A percentile compares a stretch with the other conserved stretches of the same genome.
These are phyloP conservation scores for Quercus lobata DNA, from an alignment of 331 rosid species.

Conservation along the genomic window DNA sequence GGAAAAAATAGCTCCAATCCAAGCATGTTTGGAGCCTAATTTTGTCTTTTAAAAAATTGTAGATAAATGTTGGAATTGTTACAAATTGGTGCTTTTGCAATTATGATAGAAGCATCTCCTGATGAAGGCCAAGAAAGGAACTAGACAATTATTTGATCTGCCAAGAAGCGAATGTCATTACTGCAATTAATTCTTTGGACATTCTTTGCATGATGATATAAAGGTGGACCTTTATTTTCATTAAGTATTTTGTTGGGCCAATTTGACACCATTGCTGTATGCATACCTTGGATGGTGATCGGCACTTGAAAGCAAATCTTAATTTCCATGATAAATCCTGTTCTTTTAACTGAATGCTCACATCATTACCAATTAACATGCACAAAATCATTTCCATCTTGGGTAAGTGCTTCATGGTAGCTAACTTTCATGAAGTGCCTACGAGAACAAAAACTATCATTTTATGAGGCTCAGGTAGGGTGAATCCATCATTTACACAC, in stretches of 20 bases:
- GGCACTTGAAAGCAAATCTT: slow-evolving; percentile 55
- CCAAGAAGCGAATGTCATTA: slow-evolving; percentile 12
- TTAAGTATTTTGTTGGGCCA: background rate
- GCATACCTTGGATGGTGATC: slow-evolving; percentile 47
- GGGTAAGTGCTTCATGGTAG: slow-evolving; percentile 7
- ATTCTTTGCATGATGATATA: background rate
- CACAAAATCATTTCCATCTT: background rate
- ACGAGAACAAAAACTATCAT: background rate
- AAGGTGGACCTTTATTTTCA: background rate
- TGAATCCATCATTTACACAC: background rate
- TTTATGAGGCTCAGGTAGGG: background rate
- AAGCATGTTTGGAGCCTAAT: too few relatives aligned
- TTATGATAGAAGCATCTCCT: too few relatives aligned
- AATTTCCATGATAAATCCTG: slow-evolving; percentile 68
- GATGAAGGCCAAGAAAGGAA: too few relatives aligned
- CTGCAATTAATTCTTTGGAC: background rate
- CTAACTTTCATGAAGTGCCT: background rate
- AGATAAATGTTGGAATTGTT: too few relatives aligned
- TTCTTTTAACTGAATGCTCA: slow-evolving; percentile 51
- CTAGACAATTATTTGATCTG: slow-evolving; percentile 50
- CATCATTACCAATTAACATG: slow-evolving; percentile 32
- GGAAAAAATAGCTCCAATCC: too few relatives aligned
- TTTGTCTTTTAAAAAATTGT: too few relatives aligned
- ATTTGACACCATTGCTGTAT: background rate
- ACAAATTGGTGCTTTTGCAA: too few relatives aligned